Percentiles rank a stretch among this genome's conserved stretches.
Conservation (phyloP, 208 protist genomes). For the Crithidia fasciculata region DNA sequence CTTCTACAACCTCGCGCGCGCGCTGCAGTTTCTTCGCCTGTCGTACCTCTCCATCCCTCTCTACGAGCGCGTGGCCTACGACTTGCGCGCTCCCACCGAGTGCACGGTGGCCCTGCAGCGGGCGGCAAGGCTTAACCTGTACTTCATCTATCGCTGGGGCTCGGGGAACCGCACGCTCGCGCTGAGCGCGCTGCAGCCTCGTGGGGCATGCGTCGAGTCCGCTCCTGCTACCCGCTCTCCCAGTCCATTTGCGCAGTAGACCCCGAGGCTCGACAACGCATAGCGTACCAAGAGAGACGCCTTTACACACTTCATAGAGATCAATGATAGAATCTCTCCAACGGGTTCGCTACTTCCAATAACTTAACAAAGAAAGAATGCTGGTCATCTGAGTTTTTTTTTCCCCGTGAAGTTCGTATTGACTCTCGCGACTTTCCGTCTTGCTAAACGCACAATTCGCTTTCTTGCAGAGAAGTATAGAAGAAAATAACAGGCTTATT, state of each 20-base stretch:
- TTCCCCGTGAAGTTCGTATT: too few relatives aligned
- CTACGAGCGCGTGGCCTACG: constrained; percentile 77
- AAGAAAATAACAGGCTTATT: too few relatives aligned
- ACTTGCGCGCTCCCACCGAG: constrained; percentile 61
- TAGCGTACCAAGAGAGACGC: too few relatives aligned
- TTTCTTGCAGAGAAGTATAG: too few relatives aligned
- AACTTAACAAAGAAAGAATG: too few relatives aligned
- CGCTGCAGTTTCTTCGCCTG: constrained; percentile 76
- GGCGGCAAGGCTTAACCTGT: constrained; percentile 80
- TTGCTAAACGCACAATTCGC: too few relatives aligned
- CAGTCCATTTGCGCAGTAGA: constrained; percentile 6
- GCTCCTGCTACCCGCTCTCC: background rate
- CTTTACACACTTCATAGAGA: too few relatives aligned
- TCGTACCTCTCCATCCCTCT: constrained; percentile 74
- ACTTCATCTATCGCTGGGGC: constrained; percentile 78
- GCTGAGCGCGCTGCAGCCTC: constrained; percentile 56
- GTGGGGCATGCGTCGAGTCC: background rate
- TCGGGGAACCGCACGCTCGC: constrained; percentile 62
- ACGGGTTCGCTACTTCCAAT: too few relatives aligned
- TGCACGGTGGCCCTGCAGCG: constrained; percentile 72
- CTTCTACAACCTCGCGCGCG: constrained; percentile 86
- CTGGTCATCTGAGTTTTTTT: too few relatives aligned
- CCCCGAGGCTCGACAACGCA: too few relatives aligned
- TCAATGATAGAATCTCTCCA: too few relatives aligned
- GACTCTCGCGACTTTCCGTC: too few relatives aligned